Evolutionary conservation across 139 green algal genomes (phyloP).

Genomic region (Astrephomene gubernaculifera): DNA sequence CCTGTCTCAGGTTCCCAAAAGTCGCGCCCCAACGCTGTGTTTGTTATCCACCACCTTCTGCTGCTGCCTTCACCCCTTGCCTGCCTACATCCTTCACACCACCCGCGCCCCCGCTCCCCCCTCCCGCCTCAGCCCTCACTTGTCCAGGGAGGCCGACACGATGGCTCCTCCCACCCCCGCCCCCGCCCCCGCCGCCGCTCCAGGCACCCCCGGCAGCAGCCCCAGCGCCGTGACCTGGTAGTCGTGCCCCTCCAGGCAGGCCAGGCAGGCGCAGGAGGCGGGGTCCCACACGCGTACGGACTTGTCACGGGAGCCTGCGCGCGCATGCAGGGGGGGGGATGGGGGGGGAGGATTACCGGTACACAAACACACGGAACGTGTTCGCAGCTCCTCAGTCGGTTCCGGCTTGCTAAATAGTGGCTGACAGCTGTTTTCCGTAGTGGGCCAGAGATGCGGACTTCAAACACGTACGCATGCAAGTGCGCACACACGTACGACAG

Average conservation of each 20-base stretch:
- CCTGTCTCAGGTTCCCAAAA: neutral
- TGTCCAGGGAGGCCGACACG: constrained; percentile 88
- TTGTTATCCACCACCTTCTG: too few relatives aligned
- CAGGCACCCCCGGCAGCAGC: too few relatives aligned
- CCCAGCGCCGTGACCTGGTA: constrained; percentile 88
- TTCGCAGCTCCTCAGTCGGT: too few relatives aligned
- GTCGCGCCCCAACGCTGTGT: too few relatives aligned
- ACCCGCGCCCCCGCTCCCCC: neutral
- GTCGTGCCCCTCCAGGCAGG: constrained; percentile 79
- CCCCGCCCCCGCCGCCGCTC: constrained; percentile 54
- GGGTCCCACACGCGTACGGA: constrained; percentile 89
- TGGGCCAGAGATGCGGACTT: neutral
- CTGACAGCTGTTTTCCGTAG: too few relatives aligned
- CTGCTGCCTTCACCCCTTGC: too few relatives aligned
- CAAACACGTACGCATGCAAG: neutral
- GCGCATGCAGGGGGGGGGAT: neutral
- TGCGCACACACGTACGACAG: neutral
- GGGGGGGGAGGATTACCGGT: neutral
- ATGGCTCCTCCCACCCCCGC: constrained; percentile 54
- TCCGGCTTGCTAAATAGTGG: too few relatives aligned
- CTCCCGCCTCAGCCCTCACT: constrained; percentile 42
- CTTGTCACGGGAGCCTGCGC: constrained; percentile 84
- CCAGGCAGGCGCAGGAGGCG: constrained; percentile 37
- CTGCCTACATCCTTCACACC: too few relatives aligned
- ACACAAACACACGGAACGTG: too few relatives aligned